Evolutionary conservation across 257 asterid species (phyloP).

Genomic region (Capsicum pubescens): DNA sequence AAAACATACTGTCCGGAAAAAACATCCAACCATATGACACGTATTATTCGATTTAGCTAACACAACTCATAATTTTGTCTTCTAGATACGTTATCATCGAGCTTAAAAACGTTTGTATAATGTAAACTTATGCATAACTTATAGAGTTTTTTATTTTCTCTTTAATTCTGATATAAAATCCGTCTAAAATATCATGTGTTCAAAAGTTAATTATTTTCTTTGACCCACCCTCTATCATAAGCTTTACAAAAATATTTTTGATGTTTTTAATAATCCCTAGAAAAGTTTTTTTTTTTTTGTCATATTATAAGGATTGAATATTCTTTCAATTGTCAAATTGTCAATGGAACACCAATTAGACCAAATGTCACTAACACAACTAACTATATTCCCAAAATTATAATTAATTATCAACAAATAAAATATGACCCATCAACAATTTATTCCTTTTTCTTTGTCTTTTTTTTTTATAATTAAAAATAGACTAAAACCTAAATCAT

Average conservation of each 20-base stretch:
- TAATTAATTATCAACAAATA: neutral
- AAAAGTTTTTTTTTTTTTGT: neutral
- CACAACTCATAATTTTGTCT: neutral
- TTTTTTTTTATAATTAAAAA: neutral
- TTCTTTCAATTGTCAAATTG: neutral
- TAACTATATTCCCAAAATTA: neutral
- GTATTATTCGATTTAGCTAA: too few species aligned
- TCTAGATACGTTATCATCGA: too few species aligned
- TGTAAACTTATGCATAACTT: too few species aligned
- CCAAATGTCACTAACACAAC: neutral
- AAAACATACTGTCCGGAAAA: too few species aligned
- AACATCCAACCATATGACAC: too few species aligned
- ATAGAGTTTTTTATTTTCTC: too few species aligned
- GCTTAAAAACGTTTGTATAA: too few species aligned
- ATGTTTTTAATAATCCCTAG: neutral
- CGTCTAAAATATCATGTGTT: too few species aligned
- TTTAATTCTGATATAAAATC: too few species aligned
- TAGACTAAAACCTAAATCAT: constrained; percentile 2
- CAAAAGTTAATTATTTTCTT: too few species aligned
- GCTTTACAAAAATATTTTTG: too few species aligned
- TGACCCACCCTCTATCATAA: neutral
- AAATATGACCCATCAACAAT: neutral
- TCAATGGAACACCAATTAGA: constrained; percentile 2
- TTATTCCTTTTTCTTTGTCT: neutral
- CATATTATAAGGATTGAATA: neutral